Conservation (phyloP, 805 yeast species). For the Priceomyces medius region DNA sequence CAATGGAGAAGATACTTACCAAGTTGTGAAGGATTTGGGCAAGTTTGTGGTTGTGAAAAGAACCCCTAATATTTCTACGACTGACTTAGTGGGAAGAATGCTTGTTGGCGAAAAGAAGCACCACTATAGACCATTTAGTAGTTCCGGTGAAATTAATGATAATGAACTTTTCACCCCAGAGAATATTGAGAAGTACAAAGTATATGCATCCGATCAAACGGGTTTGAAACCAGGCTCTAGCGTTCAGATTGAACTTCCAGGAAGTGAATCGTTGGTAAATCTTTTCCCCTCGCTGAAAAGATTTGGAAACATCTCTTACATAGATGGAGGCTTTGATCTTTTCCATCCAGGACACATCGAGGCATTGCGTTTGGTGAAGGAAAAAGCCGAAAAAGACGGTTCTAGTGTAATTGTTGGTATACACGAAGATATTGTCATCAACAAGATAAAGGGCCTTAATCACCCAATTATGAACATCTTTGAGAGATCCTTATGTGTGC, state of each 20-base stretch:
- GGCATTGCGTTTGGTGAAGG: slow-evolving; percentile 53
- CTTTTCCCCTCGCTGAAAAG: neutral
- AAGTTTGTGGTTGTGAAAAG: slow-evolving; percentile 87
- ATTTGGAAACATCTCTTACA: slow-evolving; percentile 41
- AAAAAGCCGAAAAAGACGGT: slow-evolving; percentile 29
- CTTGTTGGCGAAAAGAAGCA: slow-evolving; percentile 59
- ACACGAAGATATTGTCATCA: slow-evolving; percentile 57
- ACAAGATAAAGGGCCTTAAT: slow-evolving; percentile 55
- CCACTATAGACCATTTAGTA: slow-evolving; percentile 43
- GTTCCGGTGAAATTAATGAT: slow-evolving; percentile 14
- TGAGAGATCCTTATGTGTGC: slow-evolving; percentile 82
- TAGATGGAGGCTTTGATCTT: slow-evolving; percentile 86
- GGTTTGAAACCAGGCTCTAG: slow-evolving; percentile 61
- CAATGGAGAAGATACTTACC: slow-evolving; percentile 90
- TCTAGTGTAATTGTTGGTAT: slow-evolving; percentile 67
- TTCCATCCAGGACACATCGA: slow-evolving; percentile 93
- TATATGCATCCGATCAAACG: slow-evolving; percentile 62
- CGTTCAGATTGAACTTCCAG: slow-evolving; percentile 43
- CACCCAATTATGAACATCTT: slow-evolving; percentile 84
- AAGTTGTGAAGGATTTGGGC: slow-evolving; percentile 78
- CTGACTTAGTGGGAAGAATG: slow-evolving; percentile 91
- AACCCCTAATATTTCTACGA: slow-evolving; percentile 91
- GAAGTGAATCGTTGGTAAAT: neutral
- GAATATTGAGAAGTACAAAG: slow-evolving; percentile 40
- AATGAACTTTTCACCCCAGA: slow-evolving; percentile 36